These are phyloP conservation scores for Vanderwaltozyma polyspora DNA, from an alignment of 805 yeast genomes.

Conservation along the genomic window DNA sequence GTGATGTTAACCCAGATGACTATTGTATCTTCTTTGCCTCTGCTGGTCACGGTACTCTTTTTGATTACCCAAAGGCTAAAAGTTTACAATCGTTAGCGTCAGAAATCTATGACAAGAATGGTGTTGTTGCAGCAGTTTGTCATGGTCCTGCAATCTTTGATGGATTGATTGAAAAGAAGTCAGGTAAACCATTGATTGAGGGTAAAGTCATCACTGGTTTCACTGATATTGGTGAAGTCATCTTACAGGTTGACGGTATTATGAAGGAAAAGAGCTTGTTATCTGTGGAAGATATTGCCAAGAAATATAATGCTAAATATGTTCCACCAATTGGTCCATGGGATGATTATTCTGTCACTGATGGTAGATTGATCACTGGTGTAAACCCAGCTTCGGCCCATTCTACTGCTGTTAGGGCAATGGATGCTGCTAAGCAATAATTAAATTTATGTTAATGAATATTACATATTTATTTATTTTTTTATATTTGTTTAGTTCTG, in stretches of 20 bases:
- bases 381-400: constrained; percentile 50
- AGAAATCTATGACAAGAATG: constrained; percentile 38
- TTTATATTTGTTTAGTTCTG: no score
- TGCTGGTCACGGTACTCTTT: constrained; percentile 55
- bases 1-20: constrained; percentile 37
- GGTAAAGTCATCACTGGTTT: constrained; percentile 53
- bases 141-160: constrained; percentile 56
- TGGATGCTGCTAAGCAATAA: no score
- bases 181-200: constrained; percentile 35
- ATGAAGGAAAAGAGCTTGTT: constrained; percentile 22
- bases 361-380: constrained; percentile 55
- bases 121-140: constrained; percentile 54
- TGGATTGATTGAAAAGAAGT: constrained; percentile 31
- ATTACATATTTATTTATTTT: no score
- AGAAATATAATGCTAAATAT: constrained; percentile 33
- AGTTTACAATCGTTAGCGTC: constrained; percentile 36
- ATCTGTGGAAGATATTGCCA: constrained; percentile 31
- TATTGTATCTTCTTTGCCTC: constrained; percentile 48
- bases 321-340: constrained; percentile 40
- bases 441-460: no score
- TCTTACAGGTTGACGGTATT: constrained; percentile 14
- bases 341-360: constrained; percentile 39
- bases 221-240: constrained; percentile 43
- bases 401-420: constrained; percentile 32
- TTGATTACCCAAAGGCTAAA: constrained; percentile 45